Base-by-base conservation (phyloP, 2,329 filamentous ascomycete genomes). In the Macrophomina tecta region DNA sequence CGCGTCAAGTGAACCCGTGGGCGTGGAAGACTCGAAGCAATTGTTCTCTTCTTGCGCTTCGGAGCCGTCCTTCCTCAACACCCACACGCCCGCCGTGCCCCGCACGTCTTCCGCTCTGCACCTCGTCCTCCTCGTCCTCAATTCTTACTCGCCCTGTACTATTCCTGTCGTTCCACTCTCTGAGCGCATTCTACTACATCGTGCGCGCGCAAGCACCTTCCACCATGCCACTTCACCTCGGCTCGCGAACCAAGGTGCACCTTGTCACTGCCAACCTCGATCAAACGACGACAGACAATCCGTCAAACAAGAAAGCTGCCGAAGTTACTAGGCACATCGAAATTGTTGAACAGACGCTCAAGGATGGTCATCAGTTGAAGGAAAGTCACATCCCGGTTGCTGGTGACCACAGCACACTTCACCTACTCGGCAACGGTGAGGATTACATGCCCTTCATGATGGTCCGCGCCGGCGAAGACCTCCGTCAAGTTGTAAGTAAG, bases 211-310 rank as follows among this genome's bases (percentile, higher is more conserved):
- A 23, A n/a, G 36, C 36, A 5, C 23, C 28, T 5, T n/a, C 7
- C 68, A 53, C 36, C 23, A 78, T 78, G 77, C 77, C 76, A 38
- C 70, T 69, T n/a, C 77, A 78, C 56, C 64, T 73, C 69, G 70
- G 74, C 53, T 69, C 71, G 16, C 72, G 73, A 62, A 65, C 77
- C 18, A 68, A 72, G 16, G 68, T 73, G 38, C 70, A 69, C 34
- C 70, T 79, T 48, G 72, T 70, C 28, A 67, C 71, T 7, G 66
- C 70, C 42, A 66, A 70, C n/a, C 73, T 78, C n/a, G 63, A 66
- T 3, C 72, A 73, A 23, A 72, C 75, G 2, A 72, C 73, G 49
- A 76, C 74, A 14, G 67, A 53, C 18, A 55, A 72, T 1, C 68
- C 76, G 8, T 67, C 69, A 16, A 49, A 70, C 18, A 72, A 67